Evolutionary conservation across 495 filamentous ascomycete species (phyloP), one percentile per base, ranked within the genome.

Genomic region (Aspergillus asperescens): DNA sequence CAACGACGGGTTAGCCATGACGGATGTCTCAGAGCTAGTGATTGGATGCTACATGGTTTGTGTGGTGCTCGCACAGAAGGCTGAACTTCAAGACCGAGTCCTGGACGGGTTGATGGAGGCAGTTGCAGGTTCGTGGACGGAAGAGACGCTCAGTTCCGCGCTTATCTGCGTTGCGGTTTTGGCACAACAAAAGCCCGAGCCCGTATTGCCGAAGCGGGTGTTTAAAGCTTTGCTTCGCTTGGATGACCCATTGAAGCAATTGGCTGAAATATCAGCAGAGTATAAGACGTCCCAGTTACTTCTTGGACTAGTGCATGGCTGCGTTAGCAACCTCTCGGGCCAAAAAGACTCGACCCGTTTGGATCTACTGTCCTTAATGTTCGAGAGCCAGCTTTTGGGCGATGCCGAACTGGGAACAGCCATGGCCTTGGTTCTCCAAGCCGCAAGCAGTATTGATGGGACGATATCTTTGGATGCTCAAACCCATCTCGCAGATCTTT

Each of bases 1-100:
- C 18, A 86, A 88, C 50, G 81, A 88, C 42, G 85, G 82, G 5
- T 77, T 97, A 40, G 75, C 79, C 10, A 79, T 91, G 72, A 82
- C 83, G 52, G 79, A 84, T 25, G 77, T 83, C 0, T 79, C 89
- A 0, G 86, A 92, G 48, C 72, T 96, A 34, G 82, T 88, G 42
- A 78, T 92, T 55, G 89, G 85, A 18, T 89, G 84, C 60, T 96
- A 95, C 62, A 95, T 95, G 89, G 80, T 96, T 22, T 76, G 89
- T 20, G 83, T 88, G 0, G 80, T 96, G 47, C 73, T 97, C 46
- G 90, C 84, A 7, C 83, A 88, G 18, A 97, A 95, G 64, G 81
- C 83, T 7, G 73, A 75, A 19, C 76, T 96, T 13, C 78, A 85
- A 22, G 89, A 96, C 56, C 79, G 78, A 42, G 78, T 89, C 4